Evolutionary conservation across 495 filamentous ascomycete genomes (phyloP).

Genomic region (Immersiella caudata): DNA sequence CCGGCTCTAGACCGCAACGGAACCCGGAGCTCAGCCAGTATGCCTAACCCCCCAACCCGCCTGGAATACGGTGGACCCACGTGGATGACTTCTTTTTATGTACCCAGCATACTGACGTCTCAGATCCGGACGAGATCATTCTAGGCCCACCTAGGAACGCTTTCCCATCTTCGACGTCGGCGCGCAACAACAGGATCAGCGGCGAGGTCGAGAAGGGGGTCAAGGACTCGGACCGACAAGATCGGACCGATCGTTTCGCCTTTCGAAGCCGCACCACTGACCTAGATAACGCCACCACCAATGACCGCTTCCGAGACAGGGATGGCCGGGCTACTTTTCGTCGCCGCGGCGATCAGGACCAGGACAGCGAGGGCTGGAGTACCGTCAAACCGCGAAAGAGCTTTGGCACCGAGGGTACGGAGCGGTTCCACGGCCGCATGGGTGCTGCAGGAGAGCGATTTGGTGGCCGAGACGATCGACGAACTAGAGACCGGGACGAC

Average conservation of each 20-base stretch:
- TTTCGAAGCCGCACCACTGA: slow-evolving; percentile 70
- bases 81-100: not conserved
- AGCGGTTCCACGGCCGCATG: slow-evolving; percentile 62
- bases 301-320: slow-evolving; percentile 51
- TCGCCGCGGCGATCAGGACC: slow-evolving; percentile 56
- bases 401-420: slow-evolving; percentile 64
- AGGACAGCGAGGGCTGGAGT: slow-evolving; percentile 61
- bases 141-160: slow-evolving; percentile 85
- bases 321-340: slow-evolving; percentile 53
- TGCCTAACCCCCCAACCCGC: slow-evolving; percentile 14
- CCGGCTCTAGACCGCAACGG: slow-evolving; percentile 63
- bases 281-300: slow-evolving; percentile 57
- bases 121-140: slow-evolving; percentile 77
- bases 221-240: slow-evolving; percentile 56
- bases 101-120: slow-evolving; percentile 22
- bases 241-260: slow-evolving; percentile 69
- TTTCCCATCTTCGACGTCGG: slow-evolving; percentile 78
- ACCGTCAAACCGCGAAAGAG: slow-evolving; percentile 66
- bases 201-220: slow-evolving; percentile 52
- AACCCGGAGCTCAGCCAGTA: slow-evolving; percentile 59
- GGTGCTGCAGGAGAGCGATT: slow-evolving; percentile 46
- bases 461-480: slow-evolving; percentile 41
- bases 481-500: slow-evolving; percentile 49
- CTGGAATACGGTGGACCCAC: not conserved
- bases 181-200: slow-evolving; percentile 49